Evolutionary conservation across 768 basidiomycete genomes (phyloP), one percentile per base, ranked within the genome.

Genomic region (Nevesoporus exiguus): DNA sequence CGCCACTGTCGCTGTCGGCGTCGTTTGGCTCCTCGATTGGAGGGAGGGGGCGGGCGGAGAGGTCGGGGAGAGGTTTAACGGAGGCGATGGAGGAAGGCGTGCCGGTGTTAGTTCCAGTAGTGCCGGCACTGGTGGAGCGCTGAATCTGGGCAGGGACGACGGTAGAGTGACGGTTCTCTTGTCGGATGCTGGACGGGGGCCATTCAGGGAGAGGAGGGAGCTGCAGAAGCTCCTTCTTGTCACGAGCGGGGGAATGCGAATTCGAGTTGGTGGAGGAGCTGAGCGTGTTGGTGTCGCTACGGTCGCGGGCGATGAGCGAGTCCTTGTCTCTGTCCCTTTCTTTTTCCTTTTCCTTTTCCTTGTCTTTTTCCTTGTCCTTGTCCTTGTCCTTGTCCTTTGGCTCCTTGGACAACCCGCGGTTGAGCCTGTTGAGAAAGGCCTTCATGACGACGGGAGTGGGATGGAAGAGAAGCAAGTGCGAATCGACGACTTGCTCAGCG

Each of bases 381-480:
- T 82, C 81, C 64, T 76, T 81, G 64, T 85, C 82, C 72, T 82
- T 88, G 64, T 86, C 81, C 71, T 84, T 67, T 54, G 58, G 54
- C n/a, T 70, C 68, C 44, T 71, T 87, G 65, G 77, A 71, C 61
- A 76, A 79, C 54, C 76, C 79, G 52, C 82, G 81, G 63, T 89
- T 88, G 62, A 92, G 74, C 66, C 89, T 82, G 67, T 81, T 80
- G 71, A 92, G 81, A 62, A 92, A 86, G 41, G 90, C 90, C 79
- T 90, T 92, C 90, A 93, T 93, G 70, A 70, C 56, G 46, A 42
- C 11, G 24, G 22, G 8, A n/a, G 36, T 39, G 33, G 34, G 43
- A 29, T 14, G 34, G 25, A 33, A 42, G 49, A 29, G 27, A 37
- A 44, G 33, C 10, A 19, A 43, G 46, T 57, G 56, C 47, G 57